Conservation (phyloP, 768 basidiomycete genomes). For the Hygrophoropsis aurantiaca region DNA sequence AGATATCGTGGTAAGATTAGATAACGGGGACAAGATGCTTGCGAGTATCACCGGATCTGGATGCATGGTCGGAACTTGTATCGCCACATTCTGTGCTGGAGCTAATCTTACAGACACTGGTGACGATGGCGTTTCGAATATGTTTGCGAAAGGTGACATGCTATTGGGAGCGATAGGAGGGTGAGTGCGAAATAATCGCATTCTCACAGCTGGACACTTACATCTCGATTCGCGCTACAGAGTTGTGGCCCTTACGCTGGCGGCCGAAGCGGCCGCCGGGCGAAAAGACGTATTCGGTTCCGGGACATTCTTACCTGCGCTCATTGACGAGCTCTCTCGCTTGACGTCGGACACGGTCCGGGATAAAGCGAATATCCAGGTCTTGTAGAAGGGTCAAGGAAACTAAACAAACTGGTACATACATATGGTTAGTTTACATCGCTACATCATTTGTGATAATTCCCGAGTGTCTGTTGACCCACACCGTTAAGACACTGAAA, state of each 20-base stretch:
- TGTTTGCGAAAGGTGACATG: slow-evolving; percentile 75
- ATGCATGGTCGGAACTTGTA: slow-evolving; percentile 75
- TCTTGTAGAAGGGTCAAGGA: slow-evolving; percentile 8
- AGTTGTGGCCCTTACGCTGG: slow-evolving; percentile 57
- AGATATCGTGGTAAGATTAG: slow-evolving; percentile 56
- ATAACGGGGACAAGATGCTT: slow-evolving; percentile 74
- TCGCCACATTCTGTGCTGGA: slow-evolving; percentile 81
- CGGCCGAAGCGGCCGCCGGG: slow-evolving; percentile 56
- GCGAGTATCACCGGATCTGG: slow-evolving; percentile 88
- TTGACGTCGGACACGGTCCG: slow-evolving; percentile 38
- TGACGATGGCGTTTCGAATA: slow-evolving; percentile 29
- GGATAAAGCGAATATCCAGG: slow-evolving; percentile 28
- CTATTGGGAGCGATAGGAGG: slow-evolving; percentile 74
- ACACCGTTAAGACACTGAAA: no score
- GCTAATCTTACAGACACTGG: slow-evolving; percentile 41
- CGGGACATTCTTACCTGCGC: slow-evolving; percentile 62
- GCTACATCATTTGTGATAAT: no score
- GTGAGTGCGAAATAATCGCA: slow-evolving; percentile 39
- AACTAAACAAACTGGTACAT: neutral
- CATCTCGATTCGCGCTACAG: slow-evolving; percentile 22
- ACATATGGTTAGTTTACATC: no score
- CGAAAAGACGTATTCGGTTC: slow-evolving; percentile 56
- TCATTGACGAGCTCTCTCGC: slow-evolving; percentile 61
- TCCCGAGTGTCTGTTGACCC: no score
- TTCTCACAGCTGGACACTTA: neutral